Evolutionary conservation across 2,329 filamentous ascomycete genomes (phyloP).

Genomic region (Penicillium sp.): DNA sequence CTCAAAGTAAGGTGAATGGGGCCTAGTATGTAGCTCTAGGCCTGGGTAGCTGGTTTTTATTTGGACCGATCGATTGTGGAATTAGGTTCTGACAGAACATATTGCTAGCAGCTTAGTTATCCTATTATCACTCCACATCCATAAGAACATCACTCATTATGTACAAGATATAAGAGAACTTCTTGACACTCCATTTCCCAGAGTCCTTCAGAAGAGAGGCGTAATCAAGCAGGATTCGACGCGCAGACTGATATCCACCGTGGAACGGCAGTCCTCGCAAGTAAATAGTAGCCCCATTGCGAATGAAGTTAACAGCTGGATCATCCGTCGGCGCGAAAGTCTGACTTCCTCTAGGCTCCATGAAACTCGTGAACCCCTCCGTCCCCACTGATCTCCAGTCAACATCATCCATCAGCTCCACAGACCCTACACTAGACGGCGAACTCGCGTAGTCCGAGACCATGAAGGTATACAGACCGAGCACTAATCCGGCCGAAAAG

Average conservation of each 20-base stretch:
- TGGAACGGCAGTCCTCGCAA: constrained; percentile 43
- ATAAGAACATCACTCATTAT: constrained; percentile 47
- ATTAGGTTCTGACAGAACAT: background rate
- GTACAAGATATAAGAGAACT: constrained; percentile 45
- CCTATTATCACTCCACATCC: constrained; percentile 24
- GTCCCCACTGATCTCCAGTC: constrained; percentile 43
- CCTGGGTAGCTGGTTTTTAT: background rate
- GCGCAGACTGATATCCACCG: constrained; percentile 45
- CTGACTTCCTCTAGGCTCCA: constrained; percentile 27
- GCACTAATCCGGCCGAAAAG: constrained; percentile 45
- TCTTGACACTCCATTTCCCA: constrained; percentile 45
- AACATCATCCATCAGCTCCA: constrained; percentile 44
- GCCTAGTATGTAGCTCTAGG: background rate
- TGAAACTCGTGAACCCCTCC: constrained; percentile 39
- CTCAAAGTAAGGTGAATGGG: background rate
- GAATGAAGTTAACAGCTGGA: constrained; percentile 39
- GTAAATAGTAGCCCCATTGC: constrained; percentile 42
- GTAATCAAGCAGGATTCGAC: constrained; percentile 45
- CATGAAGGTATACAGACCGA: constrained; percentile 48
- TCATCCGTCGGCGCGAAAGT: constrained; percentile 25
- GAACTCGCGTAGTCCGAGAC: constrained; percentile 24
- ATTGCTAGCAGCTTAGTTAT: background rate
- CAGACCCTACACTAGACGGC: constrained; percentile 22
- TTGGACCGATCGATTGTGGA: background rate
- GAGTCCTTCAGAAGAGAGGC: constrained; percentile 47